A percentile compares a stretch with the other conserved stretches of the same genome.
phyloP scores from a whole-genome alignment of 192 early-diverging fungal genomes.

The Coemansia sp. region DNA sequence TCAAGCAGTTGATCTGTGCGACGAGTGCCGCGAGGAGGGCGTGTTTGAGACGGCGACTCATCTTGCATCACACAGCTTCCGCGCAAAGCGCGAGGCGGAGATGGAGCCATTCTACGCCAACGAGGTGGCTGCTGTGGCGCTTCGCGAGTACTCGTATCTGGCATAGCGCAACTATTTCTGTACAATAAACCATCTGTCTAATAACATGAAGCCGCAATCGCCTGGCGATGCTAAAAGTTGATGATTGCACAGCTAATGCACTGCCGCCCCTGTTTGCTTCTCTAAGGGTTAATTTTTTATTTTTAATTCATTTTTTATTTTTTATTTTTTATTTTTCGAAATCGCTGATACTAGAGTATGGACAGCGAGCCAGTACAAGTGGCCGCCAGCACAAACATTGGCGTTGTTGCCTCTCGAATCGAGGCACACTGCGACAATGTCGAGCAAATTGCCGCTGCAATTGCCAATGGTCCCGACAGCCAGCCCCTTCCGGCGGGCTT shows the following conservation, averaged over 20 bases:
- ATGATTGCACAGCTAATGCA: no score
- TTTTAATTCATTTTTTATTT: no score
- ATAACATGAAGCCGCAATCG: background rate
- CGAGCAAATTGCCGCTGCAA: slow-evolving; percentile 1
- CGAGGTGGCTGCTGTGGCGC: slow-evolving; percentile 42
- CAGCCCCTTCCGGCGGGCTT: background rate
- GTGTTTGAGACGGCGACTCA: slow-evolving; percentile 53
- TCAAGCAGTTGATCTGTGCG: slow-evolving; percentile 71
- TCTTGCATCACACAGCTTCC: slow-evolving; percentile 28
- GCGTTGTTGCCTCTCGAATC: background rate
- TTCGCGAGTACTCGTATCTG: slow-evolving; percentile 53
- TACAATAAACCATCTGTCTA: background rate
- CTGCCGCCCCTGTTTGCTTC: background rate
- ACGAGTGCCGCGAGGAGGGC: slow-evolving; percentile 64
- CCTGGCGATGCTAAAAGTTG: no score
- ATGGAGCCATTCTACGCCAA: slow-evolving; percentile 57
- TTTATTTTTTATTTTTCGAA: no score
- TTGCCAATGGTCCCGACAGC: background rate
- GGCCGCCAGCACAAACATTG: background rate
- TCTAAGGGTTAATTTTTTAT: no score
- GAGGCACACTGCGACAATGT: slow-evolving; percentile 2
- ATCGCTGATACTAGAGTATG: background rate
- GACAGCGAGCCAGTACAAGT: background rate
- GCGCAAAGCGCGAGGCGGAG: slow-evolving; percentile 39
- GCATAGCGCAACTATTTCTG: slow-evolving; percentile 18